phyloP scores from a whole-genome alignment of 2,329 filamentous ascomycete species.

The Aspergillus aculeatus region DNA sequence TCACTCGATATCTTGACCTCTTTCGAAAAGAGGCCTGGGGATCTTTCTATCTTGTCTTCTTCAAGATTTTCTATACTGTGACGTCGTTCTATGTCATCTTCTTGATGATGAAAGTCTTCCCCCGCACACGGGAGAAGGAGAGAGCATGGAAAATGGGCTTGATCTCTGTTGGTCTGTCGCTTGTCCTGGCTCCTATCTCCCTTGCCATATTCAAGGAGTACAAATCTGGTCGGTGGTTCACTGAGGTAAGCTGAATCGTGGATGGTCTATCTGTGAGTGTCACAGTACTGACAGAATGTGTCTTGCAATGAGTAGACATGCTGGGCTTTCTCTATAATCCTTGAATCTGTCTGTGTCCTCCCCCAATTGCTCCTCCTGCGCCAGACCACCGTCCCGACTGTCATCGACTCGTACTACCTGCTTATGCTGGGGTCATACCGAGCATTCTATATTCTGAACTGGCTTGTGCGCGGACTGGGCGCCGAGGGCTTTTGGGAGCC shows the following conservation, averaged over 20 bases:
- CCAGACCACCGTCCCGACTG: slow-evolving; percentile 92
- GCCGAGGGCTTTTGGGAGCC: slow-evolving; percentile 62
- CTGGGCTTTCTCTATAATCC: slow-evolving; percentile 86
- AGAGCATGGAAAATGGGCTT: slow-evolving; percentile 89
- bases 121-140: slow-evolving; percentile 85
- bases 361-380: slow-evolving; percentile 88
- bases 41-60: slow-evolving; percentile 68
- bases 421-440: slow-evolving; percentile 84
- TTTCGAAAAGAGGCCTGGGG: slow-evolving; percentile 50
- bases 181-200: slow-evolving; percentile 69
- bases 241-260: slow-evolving; percentile 36
- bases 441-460: slow-evolving; percentile 85
- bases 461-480: slow-evolving; percentile 70
- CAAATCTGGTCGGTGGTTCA: slow-evolving; percentile 42
- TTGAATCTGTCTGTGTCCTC: slow-evolving; percentile 87
- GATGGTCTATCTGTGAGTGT: neutral
- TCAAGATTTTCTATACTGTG: slow-evolving; percentile 86
- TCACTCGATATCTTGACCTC: slow-evolving; percentile 81
- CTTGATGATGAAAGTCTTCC: slow-evolving; percentile 82
- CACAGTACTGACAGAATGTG: slow-evolving; percentile 2
- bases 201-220: slow-evolving; percentile 66
- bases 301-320: slow-evolving; percentile 57
- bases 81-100: slow-evolving; percentile 83
- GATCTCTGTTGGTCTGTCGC: slow-evolving; percentile 63
- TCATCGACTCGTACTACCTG: slow-evolving; percentile 96